These are phyloP conservation scores for Lepiota venenata DNA, from an alignment of 768 basidiomycete species.

Conservation along the genomic window DNA sequence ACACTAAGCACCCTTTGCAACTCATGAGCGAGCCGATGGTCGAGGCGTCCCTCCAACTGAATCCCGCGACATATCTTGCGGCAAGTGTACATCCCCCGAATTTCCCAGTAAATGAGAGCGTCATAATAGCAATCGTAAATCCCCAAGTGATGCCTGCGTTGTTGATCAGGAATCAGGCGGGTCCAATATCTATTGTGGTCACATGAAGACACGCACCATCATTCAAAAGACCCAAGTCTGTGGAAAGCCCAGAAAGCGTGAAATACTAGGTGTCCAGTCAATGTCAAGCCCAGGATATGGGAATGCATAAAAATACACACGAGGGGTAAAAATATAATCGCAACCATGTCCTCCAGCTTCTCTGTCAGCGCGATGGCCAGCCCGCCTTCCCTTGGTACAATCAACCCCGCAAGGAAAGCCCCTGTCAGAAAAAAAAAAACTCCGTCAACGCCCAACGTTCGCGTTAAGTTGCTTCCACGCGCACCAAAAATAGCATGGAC, in stretches of 20 bases:
- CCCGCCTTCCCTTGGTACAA: constrained; percentile 86
- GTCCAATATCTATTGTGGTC: background rate
- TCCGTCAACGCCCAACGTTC: background rate
- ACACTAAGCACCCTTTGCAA: constrained; percentile 74
- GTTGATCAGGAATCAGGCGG: background rate
- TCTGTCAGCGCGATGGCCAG: constrained; percentile 87
- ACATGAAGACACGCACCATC: constrained; percentile 42
- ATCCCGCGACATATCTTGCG: constrained; percentile 64
- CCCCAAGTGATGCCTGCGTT: constrained; percentile 76
- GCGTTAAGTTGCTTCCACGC: background rate
- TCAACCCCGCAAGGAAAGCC: constrained; percentile 78
- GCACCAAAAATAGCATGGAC: constrained; percentile 88
- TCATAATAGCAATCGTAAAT: constrained; percentile 77
- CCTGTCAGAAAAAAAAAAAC: constrained; percentile 31
- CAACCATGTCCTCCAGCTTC: constrained; percentile 94
- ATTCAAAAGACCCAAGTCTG: constrained; percentile 82
- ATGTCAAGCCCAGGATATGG: constrained; percentile 7
- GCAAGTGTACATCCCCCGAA: constrained; percentile 81
- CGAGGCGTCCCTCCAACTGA: constrained; percentile 74
- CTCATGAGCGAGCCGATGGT: constrained; percentile 93
- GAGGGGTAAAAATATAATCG: constrained; percentile 85
- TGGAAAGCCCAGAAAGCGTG: constrained; percentile 86
- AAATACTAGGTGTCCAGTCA: constrained; percentile 61
- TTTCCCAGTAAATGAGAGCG: constrained; percentile 82
- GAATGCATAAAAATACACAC: constrained; percentile 33